phyloP scores from a whole-genome alignment of 176 grass and related monocot genomes.

The Calamus simplicifolius region DNA sequence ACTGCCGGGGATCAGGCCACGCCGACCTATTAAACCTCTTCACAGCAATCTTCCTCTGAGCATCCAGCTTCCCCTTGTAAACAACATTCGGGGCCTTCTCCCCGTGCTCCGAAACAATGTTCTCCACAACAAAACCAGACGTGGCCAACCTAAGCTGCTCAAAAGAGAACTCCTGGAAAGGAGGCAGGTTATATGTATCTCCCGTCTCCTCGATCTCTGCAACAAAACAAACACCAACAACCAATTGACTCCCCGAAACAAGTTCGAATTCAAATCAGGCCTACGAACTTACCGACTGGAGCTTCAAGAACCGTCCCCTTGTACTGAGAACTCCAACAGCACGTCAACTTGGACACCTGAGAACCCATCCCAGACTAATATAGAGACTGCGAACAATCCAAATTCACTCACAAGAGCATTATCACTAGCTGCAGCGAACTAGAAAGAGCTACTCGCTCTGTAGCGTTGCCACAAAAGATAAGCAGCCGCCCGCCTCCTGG shows the following conservation, averaged over 20 bases:
- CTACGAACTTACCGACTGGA: slow-evolving; percentile 30
- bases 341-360: slow-evolving; percentile 49
- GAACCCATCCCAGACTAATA: slow-evolving; percentile 47
- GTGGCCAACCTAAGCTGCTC: slow-evolving; percentile 87
- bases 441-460: neutral
- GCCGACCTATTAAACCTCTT: slow-evolving; percentile 90
- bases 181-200: slow-evolving; percentile 67
- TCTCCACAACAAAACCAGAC: slow-evolving; percentile 66
- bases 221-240: neutral
- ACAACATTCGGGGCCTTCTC: slow-evolving; percentile 99
- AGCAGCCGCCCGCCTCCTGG: too few species aligned
- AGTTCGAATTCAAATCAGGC: neutral
- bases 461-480: too few species aligned
- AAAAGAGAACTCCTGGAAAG: slow-evolving; percentile 83
- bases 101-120: slow-evolving; percentile 91
- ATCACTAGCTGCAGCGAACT: neutral
- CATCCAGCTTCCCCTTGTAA: slow-evolving; percentile 92
- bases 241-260: neutral
- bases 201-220: slow-evolving; percentile 51
- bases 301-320: slow-evolving; percentile 37
- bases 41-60: slow-evolving; percentile 69
- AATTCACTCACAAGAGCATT: neutral
- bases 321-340: slow-evolving; percentile 54
- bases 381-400: neutral
- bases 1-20: slow-evolving; percentile 87